These are phyloP conservation scores for Podila horticola DNA, from an alignment of 192 early-diverging fungal species.

Conservation along the genomic window DNA sequence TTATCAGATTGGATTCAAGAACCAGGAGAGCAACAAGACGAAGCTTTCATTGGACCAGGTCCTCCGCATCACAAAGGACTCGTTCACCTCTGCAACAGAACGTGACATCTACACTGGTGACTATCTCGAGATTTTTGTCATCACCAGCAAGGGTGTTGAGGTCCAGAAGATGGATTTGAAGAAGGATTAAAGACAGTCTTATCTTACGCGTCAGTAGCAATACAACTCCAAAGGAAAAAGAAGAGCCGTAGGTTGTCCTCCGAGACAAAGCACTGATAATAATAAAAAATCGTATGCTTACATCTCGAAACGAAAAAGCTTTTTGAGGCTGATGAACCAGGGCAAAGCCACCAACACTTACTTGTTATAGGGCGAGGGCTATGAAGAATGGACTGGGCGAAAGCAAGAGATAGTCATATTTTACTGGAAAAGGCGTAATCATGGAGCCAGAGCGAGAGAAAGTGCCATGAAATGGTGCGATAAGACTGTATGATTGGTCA, in stretches of 20 bases:
- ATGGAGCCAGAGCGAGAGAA: too few relatives aligned
- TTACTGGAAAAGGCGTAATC: too few relatives aligned
- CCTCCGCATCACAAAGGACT: constrained; percentile 88
- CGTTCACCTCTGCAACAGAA: constrained; percentile 96
- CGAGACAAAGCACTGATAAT: not conserved
- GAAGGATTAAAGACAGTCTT: constrained; percentile 78
- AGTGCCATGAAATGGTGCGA: too few relatives aligned
- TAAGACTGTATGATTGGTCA: too few relatives aligned
- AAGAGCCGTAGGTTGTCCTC: not conserved
- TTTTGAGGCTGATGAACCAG: too few relatives aligned
- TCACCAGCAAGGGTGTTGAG: constrained; percentile 81
- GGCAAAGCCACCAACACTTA: too few relatives aligned
- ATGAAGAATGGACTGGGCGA: too few relatives aligned
- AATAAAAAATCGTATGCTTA: not conserved
- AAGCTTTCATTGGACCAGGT: constrained; percentile 69
- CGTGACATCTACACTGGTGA: constrained; percentile 99
- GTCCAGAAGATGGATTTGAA: constrained; percentile 84
- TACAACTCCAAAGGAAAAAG: not conserved
- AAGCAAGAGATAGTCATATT: too few relatives aligned
- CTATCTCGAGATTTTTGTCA: constrained; percentile 90
- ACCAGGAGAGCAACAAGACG: constrained; percentile 61
- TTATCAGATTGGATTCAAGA: constrained; percentile 75
- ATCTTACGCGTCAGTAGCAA: constrained; percentile 23
- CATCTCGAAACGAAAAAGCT: too few relatives aligned
- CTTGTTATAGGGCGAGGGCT: too few relatives aligned